Base-by-base conservation (phyloP, 2,329 filamentous ascomycete species). In the Paecilomyces sp. region DNA sequence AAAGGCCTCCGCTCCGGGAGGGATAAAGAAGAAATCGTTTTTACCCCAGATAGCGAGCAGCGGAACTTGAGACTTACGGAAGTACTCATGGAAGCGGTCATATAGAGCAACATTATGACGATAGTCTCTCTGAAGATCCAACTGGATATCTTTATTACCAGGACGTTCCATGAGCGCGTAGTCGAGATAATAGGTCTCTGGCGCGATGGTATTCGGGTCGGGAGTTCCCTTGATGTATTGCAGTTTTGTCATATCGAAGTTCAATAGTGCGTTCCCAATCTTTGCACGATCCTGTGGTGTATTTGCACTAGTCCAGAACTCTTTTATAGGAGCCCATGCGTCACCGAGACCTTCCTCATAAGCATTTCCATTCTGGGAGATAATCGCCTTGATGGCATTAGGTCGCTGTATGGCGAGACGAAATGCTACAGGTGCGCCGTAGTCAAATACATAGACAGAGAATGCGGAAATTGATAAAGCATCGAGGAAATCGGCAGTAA, bases 401-500 rank as follows among this genome's bases (percentile, higher is more conserved):
- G 81, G 80, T 2, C 79, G 73, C 52, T 77, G 63, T 1, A 85
- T 74, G 0, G 83, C 83, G 1, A 86, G 73, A 2, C 83, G 78
- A 25, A 85, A 71, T 1, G 79, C 84, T 0, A 77, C 76, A 0
- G 85, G 84, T 0, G 83, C 82, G 56, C 85, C 85, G 67, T 87
- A 87, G 74, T 87, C 84, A 67, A 87, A 87, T 62, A 87, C 79
- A 69, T 86, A 88, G 30, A 85, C 70, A 13, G 80, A 78, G 70
- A 81, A 85, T 33, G 75, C 77, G 13, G 65, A 61, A 36, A 86
- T 73, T 2, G 71, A 61, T 8, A 86, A 71, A 0, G 74, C 72
- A 36, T 79, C 74, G 12, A 85, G 68, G 65, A 85, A 85, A 6
- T 75, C 75, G 9, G 72, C 73, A 36, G 83, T 73, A 1, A 80